Evolutionary conservation across 345 rosid genomes (phyloP), one percentile per base, ranked within the genome.

Genomic region (Eutrema heterophyllum): DNA sequence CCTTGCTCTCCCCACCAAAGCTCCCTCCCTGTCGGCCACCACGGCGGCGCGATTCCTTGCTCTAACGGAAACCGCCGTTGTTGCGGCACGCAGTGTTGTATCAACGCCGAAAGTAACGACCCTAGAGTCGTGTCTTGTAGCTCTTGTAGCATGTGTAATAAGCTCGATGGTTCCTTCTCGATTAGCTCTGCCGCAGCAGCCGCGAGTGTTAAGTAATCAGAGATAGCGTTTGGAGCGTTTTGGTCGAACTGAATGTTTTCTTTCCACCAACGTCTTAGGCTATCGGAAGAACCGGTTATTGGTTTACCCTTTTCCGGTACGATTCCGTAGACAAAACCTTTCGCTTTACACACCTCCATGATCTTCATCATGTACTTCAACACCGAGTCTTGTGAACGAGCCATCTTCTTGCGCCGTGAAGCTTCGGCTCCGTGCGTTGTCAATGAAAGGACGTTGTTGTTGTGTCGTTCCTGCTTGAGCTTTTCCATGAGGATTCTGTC

Each of bases 1-100:
- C 88, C 90, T 77, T 87, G 88, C 54, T 87, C 73, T 14, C 86
- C 90, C 96, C 92, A 86, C 96, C 96, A 84, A 2, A 68, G 1
- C 79, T 87, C 90, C 1, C 12, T 33, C 49, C 92, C 87, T 0
- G 80, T 82, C 0, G 92, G 90, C 92, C 96, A 87, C 96, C 96
- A 86, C 0, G 96, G 90, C 4, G 90, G 96, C 1, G 87, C 80
- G 16, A 84, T 49, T 0, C 89, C 88, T 58, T 53, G 80, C 18
- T 84, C 89, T 5, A 87, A 29, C 0, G 92, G 90, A 64, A 87
- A 84, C 55, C 82, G 72, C 70, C 92, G 72, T 36, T 89, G 89
- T 0, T 90, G 90, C 1, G 92, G 92, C 12, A 38, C 29, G 26
- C 89, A 87, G 59, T 82, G 90, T 67, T 85, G 89, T 83, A 85